These are phyloP conservation scores for Fusarium sp. DNA, from an alignment of 2,329 filamentous ascomycete genomes.

Conservation along the genomic window DNA sequence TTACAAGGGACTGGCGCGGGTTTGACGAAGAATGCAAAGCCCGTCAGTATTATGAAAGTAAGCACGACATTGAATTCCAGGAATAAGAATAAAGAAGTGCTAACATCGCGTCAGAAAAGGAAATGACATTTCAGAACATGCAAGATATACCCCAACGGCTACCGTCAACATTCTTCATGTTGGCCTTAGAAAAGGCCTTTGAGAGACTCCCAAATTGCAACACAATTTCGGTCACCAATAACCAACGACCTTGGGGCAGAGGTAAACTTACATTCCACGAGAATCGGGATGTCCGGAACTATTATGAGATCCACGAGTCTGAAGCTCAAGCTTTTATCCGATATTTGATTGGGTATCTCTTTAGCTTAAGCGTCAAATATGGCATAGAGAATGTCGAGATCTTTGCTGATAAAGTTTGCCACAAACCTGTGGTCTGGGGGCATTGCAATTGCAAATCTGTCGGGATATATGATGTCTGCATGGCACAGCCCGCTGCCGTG, in stretches of 20 bases:
- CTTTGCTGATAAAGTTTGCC: neutral
- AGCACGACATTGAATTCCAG: neutral
- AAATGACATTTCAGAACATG: neutral
- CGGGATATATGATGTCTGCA: neutral
- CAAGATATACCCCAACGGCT: neutral
- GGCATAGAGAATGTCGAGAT: neutral
- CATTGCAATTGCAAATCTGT: neutral
- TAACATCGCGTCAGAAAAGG: neutral
- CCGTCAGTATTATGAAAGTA: neutral
- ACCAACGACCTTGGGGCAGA: neutral
- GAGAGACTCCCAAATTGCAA: neutral
- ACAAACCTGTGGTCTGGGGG: neutral
- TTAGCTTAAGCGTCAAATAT: neutral
- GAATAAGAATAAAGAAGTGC: neutral
- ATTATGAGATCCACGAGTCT: neutral
- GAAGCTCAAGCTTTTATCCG: neutral
- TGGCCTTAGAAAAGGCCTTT: neutral
- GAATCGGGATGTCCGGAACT: too few relatives aligned
- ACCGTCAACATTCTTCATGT: neutral
- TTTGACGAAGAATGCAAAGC: neutral
- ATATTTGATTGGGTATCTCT: neutral
- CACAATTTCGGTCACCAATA: neutral
- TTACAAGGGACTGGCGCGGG: neutral
- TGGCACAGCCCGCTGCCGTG: neutral
- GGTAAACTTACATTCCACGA: neutral